Percentiles rank a stretch among this genome's conserved stretches.
phyloP scores from a whole-genome alignment of 2,329 filamentous ascomycete genomes.

The Amesomyces nigricolor region DNA sequence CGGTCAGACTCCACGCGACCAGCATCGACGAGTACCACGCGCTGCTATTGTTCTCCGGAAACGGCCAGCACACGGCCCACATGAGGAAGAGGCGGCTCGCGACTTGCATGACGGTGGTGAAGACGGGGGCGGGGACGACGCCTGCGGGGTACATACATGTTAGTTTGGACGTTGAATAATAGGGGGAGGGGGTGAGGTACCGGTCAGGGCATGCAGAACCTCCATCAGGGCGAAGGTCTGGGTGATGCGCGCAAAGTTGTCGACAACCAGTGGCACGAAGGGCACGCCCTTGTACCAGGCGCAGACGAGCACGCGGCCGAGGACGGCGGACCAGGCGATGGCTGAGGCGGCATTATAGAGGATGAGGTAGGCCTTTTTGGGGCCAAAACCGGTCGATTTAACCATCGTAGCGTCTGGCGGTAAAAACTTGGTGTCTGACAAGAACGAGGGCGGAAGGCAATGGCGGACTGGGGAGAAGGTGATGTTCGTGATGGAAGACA shows the following conservation, averaged over 20 bases:
- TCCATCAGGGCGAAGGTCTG: conserved; percentile 82
- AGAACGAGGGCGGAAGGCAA: neutral
- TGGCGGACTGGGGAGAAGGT: neutral
- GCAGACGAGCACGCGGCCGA: conserved; percentile 58
- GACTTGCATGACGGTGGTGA: conserved; percentile 88
- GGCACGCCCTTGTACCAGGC: conserved; percentile 50
- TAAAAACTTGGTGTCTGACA: neutral
- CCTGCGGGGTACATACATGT: neutral
- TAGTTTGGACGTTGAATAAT: neutral
- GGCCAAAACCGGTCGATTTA: conserved; percentile 14
- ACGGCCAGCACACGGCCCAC: conserved; percentile 74
- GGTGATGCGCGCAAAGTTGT: conserved; percentile 67
- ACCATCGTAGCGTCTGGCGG: conserved; percentile 10
- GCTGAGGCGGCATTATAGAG: conserved; percentile 79
- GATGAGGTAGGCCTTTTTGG: conserved; percentile 66
- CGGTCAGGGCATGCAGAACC: conserved; percentile 71
- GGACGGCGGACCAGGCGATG: conserved; percentile 70
- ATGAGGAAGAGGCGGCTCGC: conserved; percentile 80
- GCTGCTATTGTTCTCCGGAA: conserved; percentile 58
- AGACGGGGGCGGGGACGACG: conserved; percentile 75
- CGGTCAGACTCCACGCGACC: conserved; percentile 80
- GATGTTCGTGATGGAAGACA: neutral
- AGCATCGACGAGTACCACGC: conserved; percentile 72
- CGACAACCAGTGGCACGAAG: conserved; percentile 56
- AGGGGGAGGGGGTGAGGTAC: conserved; percentile 41